A percentile compares a stretch with the other conserved stretches of the same genome.
phyloP scores from a whole-genome alignment of 2,329 filamentous ascomycete species.

The Colletotrichum sp. region DNA sequence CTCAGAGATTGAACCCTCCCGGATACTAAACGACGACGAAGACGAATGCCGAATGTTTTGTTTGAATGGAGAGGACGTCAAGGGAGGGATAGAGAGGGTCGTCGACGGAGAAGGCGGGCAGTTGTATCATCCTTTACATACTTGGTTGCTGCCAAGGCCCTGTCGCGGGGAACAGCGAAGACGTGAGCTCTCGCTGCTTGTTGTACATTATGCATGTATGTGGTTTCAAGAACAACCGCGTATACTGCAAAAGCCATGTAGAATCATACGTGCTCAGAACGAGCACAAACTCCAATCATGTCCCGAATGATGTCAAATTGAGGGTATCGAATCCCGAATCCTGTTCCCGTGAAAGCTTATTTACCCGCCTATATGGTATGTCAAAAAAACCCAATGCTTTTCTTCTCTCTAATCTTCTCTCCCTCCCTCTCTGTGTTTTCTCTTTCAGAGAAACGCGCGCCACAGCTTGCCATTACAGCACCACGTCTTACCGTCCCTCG shows the following conservation, averaged over 20 bases:
- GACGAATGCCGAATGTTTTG: not conserved
- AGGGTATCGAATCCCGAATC: slow-evolving; percentile 21
- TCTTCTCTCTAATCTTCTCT: slow-evolving; percentile 24
- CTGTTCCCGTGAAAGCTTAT: not conserved
- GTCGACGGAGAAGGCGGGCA: not conserved
- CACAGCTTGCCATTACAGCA: not conserved
- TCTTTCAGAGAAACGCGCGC: not conserved
- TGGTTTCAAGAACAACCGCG: not conserved
- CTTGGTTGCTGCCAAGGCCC: not conserved
- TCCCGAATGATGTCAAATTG: slow-evolving; percentile 5
- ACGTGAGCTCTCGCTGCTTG: not conserved
- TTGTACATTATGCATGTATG: slow-evolving; percentile 11
- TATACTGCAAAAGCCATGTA: not conserved
- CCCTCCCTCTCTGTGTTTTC: not conserved
- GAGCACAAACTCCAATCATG: not conserved
- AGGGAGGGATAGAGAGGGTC: not conserved
- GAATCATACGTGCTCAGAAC: not conserved
- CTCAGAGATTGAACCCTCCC: slow-evolving; percentile 90
- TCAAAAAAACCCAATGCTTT: not conserved
- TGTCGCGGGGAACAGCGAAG: not conserved
- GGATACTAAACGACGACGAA: slow-evolving; percentile 70
- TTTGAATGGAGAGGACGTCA: not conserved
- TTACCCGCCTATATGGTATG: not conserved
- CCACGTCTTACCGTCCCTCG: slow-evolving; percentile 39
- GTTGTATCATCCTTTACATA: not conserved